Percentiles rank a stretch among this genome's conserved stretches.
phyloP scores from a whole-genome alignment of 345 rosid genomes.

The Dovyalis caffra region DNA sequence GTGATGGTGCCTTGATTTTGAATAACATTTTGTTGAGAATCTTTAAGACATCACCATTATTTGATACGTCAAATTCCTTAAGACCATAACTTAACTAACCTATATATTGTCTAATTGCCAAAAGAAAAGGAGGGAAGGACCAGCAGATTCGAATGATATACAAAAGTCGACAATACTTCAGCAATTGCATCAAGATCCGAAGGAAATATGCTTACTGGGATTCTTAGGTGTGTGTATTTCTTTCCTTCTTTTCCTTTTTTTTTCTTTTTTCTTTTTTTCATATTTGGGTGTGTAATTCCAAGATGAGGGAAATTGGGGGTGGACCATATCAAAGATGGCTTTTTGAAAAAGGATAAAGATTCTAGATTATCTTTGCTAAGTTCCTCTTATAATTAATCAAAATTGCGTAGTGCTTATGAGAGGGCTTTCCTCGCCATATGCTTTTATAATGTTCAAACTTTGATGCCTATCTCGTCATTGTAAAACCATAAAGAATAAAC shows the following conservation, averaged over 20 bases:
- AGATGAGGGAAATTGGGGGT: conserved; percentile 8
- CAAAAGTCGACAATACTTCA: not conserved
- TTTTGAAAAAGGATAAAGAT: conserved; percentile 2
- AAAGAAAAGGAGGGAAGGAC: not conserved
- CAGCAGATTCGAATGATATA: not conserved
- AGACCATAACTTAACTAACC: conserved; percentile 2
- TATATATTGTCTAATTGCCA: not conserved
- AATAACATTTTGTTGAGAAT: conserved; percentile 16
- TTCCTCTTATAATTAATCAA: conserved; percentile 2
- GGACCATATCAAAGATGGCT: conserved; percentile 7
- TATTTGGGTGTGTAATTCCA: not conserved
- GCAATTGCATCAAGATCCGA: not conserved
- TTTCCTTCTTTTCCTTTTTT: not conserved
- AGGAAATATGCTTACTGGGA: conserved; percentile 6
- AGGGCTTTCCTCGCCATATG: not conserved
- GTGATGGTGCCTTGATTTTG: conserved; percentile 30
- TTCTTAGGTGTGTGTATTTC: not conserved
- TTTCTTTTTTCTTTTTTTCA: not conserved
- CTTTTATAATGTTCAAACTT: conserved; percentile 1
- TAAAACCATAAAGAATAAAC: not conserved
- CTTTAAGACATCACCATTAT: not conserved
- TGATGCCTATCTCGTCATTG: not conserved
- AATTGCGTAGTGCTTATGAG: not conserved
- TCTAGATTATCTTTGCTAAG: conserved; percentile 15
- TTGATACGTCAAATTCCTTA: not conserved